phyloP scores from a whole-genome alignment of 352 stramenopile species.

The Phytophthora parvispora region DNA sequence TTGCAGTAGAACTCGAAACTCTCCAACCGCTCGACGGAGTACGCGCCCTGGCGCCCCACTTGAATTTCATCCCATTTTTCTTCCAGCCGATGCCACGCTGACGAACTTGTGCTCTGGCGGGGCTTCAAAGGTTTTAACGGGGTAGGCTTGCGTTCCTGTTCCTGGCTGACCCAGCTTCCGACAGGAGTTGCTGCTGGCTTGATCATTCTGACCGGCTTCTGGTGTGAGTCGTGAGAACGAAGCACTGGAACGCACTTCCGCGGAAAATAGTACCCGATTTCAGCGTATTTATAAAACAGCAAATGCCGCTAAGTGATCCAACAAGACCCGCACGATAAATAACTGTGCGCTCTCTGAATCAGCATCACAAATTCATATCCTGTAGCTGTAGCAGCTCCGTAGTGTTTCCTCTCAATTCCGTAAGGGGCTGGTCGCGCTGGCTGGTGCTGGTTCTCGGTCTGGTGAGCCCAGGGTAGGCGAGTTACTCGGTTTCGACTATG shows the following conservation, averaged over 20 bases:
- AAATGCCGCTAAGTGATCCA: no score
- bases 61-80: slow-evolving; percentile 22
- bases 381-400: no score
- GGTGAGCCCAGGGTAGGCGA: no score
- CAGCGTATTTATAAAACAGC: neutral
- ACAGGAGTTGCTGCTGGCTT: neutral
- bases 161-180: neutral
- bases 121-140: neutral
- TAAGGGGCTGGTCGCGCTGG: no score
- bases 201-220: neutral
- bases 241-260: neutral
- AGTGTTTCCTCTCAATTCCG: no score
- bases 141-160: neutral
- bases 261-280: neutral
- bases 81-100: slow-evolving; percentile 5
- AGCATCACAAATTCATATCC: no score
- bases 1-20: slow-evolving; percentile 24
- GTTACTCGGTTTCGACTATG: no score
- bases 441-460: no score
- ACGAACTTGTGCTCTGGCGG: neutral
- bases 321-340: no score
- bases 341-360: no score
- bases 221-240: neutral
- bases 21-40: slow-evolving; percentile 24
- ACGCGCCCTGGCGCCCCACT: slow-evolving; percentile 22